These are phyloP conservation scores for Cucurbita ficifolia DNA, from an alignment of 306 rosid species.

Conservation along the genomic window DNA sequence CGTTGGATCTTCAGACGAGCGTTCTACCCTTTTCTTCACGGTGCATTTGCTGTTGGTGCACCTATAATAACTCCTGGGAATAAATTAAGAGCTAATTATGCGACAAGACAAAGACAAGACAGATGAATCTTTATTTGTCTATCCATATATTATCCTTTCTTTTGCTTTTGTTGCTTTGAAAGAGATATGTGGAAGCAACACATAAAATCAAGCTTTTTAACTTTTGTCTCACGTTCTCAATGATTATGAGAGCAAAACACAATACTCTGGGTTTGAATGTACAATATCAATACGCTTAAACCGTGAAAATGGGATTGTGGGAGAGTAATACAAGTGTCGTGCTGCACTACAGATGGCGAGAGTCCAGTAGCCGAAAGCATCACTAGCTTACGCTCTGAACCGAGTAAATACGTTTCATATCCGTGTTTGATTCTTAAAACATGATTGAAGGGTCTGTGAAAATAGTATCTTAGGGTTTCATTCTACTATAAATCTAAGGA, in stretches of 20 bases:
- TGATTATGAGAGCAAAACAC: background rate
- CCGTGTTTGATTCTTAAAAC: background rate
- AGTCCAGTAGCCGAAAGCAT: background rate
- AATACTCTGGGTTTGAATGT: background rate
- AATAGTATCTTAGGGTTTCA: background rate
- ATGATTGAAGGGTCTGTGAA: background rate
- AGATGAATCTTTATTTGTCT: background rate
- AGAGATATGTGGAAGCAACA: background rate
- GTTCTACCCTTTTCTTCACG: constrained; percentile 92
- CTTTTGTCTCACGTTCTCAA: background rate
- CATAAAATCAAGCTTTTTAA: background rate
- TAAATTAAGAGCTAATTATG: no score
- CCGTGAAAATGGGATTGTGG: no score
- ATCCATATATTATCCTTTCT: background rate
- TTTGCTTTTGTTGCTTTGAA: background rate
- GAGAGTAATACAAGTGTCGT: no score
- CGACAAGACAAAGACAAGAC: background rate
- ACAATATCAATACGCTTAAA: background rate
- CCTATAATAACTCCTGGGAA: constrained; percentile 81
- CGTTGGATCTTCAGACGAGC: constrained; percentile 71
- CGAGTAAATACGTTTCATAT: background rate
- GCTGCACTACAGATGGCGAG: background rate
- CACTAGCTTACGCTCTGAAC: background rate
- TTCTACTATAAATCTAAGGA: no score
- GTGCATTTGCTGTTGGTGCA: constrained; percentile 97